Percentiles rank a stretch among this genome's conserved stretches.
phyloP scores from a whole-genome alignment of 2,329 filamentous ascomycete species.

The Didymosphaeria variabile region DNA sequence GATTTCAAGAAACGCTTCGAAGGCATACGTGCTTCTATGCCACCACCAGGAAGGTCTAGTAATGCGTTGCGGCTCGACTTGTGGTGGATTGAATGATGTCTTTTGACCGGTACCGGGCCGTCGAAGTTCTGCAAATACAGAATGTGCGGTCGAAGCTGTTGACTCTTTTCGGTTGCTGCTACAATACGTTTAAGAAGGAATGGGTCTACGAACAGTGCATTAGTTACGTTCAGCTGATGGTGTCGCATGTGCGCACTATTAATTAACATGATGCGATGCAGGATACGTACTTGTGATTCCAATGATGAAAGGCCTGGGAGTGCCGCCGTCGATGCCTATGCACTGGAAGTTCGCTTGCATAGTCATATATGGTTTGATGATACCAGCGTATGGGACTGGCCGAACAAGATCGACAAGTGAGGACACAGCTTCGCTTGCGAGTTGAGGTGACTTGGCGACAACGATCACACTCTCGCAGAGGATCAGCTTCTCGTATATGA shows the following conservation, averaged over 20 bases:
- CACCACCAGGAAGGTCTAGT: constrained; percentile 51
- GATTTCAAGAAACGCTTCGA: constrained; percentile 51
- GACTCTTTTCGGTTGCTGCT: constrained; percentile 44
- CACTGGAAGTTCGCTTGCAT: constrained; percentile 55
- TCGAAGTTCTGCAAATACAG: constrained; percentile 50
- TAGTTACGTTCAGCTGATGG: neutral
- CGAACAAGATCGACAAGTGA: constrained; percentile 51
- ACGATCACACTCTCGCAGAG: constrained; percentile 53
- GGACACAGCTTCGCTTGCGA: constrained; percentile 52
- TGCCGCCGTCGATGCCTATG: constrained; percentile 51
- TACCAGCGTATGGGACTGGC: constrained; percentile 52
- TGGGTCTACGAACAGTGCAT: constrained; percentile 31
- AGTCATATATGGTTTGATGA: constrained; percentile 52
- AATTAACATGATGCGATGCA: neutral
- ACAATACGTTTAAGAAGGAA: constrained; percentile 53
- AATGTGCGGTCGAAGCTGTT: constrained; percentile 47
- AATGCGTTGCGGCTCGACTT: constrained; percentile 46
- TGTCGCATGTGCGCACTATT: neutral
- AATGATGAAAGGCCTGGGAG: constrained; percentile 49
- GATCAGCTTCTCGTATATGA: constrained; percentile 52
- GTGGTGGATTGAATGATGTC: constrained; percentile 49
- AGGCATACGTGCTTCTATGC: constrained; percentile 48
- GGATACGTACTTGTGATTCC: constrained; percentile 47
- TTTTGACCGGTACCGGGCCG: constrained; percentile 46
- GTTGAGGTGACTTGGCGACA: constrained; percentile 52